phyloP scores from a whole-genome alignment of 2,329 filamentous ascomycete genomes.

The Aureobasidium sp. region DNA sequence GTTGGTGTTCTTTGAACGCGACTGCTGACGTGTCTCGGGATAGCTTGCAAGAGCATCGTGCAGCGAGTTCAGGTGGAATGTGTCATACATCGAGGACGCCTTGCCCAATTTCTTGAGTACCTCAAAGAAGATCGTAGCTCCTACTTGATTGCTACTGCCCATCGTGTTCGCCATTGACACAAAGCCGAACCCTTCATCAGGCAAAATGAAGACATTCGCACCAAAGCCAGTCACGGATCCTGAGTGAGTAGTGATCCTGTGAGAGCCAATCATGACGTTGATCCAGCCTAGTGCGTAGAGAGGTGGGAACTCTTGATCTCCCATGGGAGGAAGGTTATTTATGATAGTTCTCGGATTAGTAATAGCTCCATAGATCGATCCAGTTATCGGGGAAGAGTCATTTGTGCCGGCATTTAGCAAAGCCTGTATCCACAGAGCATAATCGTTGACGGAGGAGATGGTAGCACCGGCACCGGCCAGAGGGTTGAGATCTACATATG shows the following conservation, averaged over 20 bases:
- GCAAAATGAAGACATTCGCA: background rate
- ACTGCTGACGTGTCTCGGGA: background rate
- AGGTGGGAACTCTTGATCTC: no score
- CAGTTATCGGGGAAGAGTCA: background rate
- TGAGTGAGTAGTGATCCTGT: background rate
- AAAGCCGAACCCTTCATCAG: background rate
- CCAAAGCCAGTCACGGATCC: background rate
- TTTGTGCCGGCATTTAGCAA: slow-evolving; percentile 15
- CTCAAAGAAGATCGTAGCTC: background rate
- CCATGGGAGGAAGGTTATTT: no score
- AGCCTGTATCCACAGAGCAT: slow-evolving; percentile 17
- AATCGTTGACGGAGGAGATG: slow-evolving; percentile 19
- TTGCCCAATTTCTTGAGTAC: background rate
- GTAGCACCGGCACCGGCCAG: slow-evolving; percentile 20
- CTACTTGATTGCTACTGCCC: background rate
- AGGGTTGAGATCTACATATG: slow-evolving; percentile 17
- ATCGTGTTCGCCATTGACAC: background rate
- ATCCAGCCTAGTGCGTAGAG: no score
- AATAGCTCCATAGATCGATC: background rate
- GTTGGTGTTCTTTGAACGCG: no score
- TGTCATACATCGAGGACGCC: background rate
- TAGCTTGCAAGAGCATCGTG: background rate
- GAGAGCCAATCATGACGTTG: no score
- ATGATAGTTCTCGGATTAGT: background rate
- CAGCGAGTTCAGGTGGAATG: background rate